Evolutionary conservation across 371 early-diverging fungal species (phyloP), one percentile per base, ranked within the genome.

Genomic region (Batrachochytrium dendrobatidis): DNA sequence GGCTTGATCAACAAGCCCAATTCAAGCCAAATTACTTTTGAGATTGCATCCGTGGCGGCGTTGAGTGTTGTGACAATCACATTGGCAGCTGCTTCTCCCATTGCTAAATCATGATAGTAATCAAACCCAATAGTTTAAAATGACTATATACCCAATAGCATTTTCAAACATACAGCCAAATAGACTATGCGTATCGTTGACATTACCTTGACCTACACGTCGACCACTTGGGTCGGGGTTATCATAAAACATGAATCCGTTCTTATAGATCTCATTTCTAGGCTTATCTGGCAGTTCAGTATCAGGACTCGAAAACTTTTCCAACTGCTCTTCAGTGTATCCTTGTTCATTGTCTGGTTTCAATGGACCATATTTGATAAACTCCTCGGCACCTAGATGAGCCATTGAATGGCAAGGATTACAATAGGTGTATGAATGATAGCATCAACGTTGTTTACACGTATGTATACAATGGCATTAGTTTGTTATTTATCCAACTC

Each of bases 221-320:
- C 80, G 48, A 5, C 80, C 80, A 29, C 77, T 79, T 3, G 80
- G 80, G 56, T 79, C 80, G 7, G 72, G 71, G 56, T 66, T 70
- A 6, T 44, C 39, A 28, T 62, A 28, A 32, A 64, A 55, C 43
- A 57, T 55, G 18, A 61, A 26, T 10, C 74, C 74, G 39, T 69
- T 55, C 24, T 62, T 56, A 25, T 58, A 46, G 48, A 50, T 51
- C 58, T 57, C 51, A 26, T 26, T 44, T 26, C 30, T n/a, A 20
- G 35, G 20, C 26, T 18, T 28, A 17, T 22, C 31, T 7, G 22
- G 20, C 44, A 60, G 53, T 29, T 62, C 55, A 5, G 15, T 39
- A 10, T 53, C 53, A 2, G 58, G 52, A 18, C 1, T 31, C 26
- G 62, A 48, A 31, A 75, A 39, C 20, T 63, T 55, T 52, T 77